Conservation (phyloP, 169 alveolate genomes). For the Sarcocystis neurona region DNA sequence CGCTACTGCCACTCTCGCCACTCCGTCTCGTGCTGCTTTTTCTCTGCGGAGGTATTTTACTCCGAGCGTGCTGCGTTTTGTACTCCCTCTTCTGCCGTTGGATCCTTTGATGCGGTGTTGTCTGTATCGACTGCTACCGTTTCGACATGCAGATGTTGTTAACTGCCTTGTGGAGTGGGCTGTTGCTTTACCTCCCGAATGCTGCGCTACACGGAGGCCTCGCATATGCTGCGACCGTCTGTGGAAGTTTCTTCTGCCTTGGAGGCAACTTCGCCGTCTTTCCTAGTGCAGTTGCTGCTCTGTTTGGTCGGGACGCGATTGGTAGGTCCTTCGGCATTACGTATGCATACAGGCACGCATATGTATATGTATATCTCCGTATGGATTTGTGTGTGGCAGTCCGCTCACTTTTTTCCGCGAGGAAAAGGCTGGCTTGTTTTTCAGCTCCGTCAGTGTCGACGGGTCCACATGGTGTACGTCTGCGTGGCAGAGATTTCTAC, state of each 20-base stretch:
- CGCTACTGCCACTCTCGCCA: too few relatives aligned
- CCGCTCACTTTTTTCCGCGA: not conserved
- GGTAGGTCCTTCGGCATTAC: not conserved
- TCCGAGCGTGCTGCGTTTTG: too few relatives aligned
- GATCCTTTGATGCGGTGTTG: not conserved
- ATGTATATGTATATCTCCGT: not conserved
- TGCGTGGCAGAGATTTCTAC: too few relatives aligned
- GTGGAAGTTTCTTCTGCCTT: constrained; percentile 43
- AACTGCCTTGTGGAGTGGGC: constrained; percentile 4
- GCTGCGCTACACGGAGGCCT: constrained; percentile 8
- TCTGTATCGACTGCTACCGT: not conserved
- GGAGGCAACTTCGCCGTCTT: constrained; percentile 52
- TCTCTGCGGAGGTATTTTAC: too few relatives aligned
- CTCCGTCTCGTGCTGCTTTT: too few relatives aligned
- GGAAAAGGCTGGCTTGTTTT: not conserved
- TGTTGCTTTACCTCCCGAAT: constrained; percentile 23
- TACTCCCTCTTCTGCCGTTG: not conserved
- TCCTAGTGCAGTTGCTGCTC: constrained; percentile 5
- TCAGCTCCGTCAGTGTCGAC: too few relatives aligned
- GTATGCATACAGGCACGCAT: not conserved
- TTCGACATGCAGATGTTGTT: constrained; percentile 15
- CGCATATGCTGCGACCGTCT: not conserved
- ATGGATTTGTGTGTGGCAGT: not conserved
- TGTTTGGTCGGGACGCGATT: constrained; percentile 33
- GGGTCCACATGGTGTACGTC: too few relatives aligned